Percentiles rank a stretch among this genome's conserved stretches.
These are phyloP conservation scores for Aspergillus spinulosporus DNA, from an alignment of 2,329 filamentous ascomycete species.

Conservation along the genomic window DNA sequence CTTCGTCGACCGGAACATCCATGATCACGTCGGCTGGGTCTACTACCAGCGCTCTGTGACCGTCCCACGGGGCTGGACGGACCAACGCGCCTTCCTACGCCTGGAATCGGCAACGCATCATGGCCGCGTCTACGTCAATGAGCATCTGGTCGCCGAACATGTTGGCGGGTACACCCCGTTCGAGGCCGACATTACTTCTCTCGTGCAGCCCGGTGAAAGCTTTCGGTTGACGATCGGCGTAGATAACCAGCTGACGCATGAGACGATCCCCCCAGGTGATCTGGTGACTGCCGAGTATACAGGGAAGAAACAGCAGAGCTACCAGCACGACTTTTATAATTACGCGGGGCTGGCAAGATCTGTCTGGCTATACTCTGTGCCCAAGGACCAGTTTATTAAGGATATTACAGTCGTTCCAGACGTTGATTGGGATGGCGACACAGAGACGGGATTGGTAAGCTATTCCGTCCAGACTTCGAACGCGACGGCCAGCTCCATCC, in stretches of 20 bases:
- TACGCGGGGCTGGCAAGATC: constrained; percentile 33
- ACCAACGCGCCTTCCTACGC: constrained; percentile 25
- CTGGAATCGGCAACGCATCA: constrained; percentile 31
- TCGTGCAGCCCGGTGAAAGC: constrained; percentile 23
- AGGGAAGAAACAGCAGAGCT: constrained; percentile 26
- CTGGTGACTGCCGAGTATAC: constrained; percentile 12
- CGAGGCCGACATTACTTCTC: constrained; percentile 26
- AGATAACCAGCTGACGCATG: constrained; percentile 31
- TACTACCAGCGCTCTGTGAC: constrained; percentile 32
- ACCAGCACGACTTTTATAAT: constrained; percentile 37
- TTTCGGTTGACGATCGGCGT: constrained; percentile 35
- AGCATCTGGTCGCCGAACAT: constrained; percentile 27
- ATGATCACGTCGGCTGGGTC: constrained; percentile 35
- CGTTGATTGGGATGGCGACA: constrained; percentile 10
- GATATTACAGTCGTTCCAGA: constrained; percentile 28
- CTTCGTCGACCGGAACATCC: constrained; percentile 20
- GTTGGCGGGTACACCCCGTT: constrained; percentile 32
- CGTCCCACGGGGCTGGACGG: constrained; percentile 24
- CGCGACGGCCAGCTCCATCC: constrained; percentile 1
- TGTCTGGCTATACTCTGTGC: constrained; percentile 29
- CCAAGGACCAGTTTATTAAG: constrained; percentile 19
- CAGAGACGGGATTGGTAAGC: neutral
- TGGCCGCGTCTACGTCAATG: constrained; percentile 30
- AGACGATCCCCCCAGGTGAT: constrained; percentile 32
- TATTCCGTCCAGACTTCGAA: constrained; percentile 3